Percentiles rank a stretch among this genome's conserved stretches.
These are phyloP conservation scores for Phytophthora cryptogea DNA, from an alignment of 352 stramenopile species.

Conservation along the genomic window DNA sequence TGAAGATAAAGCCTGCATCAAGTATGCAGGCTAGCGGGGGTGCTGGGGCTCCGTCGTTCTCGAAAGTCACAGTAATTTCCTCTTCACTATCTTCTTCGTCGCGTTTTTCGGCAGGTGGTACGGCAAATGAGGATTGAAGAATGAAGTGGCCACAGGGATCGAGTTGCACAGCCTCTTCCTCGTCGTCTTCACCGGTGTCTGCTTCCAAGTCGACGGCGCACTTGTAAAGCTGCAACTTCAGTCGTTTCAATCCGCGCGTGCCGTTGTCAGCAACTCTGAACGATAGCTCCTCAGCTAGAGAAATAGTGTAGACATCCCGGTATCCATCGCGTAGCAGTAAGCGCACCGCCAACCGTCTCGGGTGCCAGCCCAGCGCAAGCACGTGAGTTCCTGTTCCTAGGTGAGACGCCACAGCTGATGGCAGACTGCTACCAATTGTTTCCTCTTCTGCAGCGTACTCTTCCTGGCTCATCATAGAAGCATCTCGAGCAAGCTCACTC, in stretches of 20 bases:
- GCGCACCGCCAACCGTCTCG: slow-evolving; percentile 12
- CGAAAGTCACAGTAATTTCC: slow-evolving; percentile 16
- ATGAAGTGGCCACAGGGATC: slow-evolving; percentile 26
- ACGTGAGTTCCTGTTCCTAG: slow-evolving; percentile 26
- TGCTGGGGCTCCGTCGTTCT: slow-evolving; percentile 8
- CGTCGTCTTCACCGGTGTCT: slow-evolving; percentile 4
- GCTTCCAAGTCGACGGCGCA: slow-evolving; percentile 16
- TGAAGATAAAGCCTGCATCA: slow-evolving; percentile 53
- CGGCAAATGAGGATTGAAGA: slow-evolving; percentile 27
- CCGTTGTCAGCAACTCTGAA: slow-evolving; percentile 12
- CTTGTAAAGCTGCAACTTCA: slow-evolving; percentile 33
- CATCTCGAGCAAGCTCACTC: slow-evolving; percentile 19
- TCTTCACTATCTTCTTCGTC: slow-evolving; percentile 21
- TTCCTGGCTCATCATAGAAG: slow-evolving; percentile 17
- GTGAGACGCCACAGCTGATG: slow-evolving; percentile 21
- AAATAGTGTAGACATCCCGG: slow-evolving; percentile 38
- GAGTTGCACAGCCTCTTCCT: slow-evolving; percentile 15
- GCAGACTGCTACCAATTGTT: slow-evolving; percentile 22
- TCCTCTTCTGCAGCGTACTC: slow-evolving; percentile 18
- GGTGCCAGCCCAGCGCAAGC: slow-evolving; percentile 35
- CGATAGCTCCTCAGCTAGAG: slow-evolving; percentile 15
- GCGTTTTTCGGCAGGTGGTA: background rate
- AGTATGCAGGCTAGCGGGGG: slow-evolving; percentile 47
- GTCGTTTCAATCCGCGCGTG: slow-evolving; percentile 11
- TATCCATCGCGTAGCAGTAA: slow-evolving; percentile 36